These are phyloP conservation scores for Capronia coronata DNA, from an alignment of 2,329 filamentous ascomycete species.

Conservation along the genomic window DNA sequence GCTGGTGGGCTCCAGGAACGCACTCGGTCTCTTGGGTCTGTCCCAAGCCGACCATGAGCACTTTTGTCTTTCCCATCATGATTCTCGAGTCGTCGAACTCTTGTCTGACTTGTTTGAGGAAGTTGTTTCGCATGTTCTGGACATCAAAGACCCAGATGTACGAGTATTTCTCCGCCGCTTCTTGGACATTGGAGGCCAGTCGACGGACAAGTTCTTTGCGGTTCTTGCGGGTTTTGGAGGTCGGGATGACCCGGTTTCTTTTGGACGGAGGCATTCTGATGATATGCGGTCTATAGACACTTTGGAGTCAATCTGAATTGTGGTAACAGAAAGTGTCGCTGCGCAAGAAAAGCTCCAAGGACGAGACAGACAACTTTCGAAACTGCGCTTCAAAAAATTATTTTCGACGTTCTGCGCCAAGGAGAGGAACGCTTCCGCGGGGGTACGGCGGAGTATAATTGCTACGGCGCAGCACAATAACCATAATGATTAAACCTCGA, in stretches of 20 bases:
- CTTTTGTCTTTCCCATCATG: conserved; percentile 99
- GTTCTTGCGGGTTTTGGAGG: conserved; percentile 83
- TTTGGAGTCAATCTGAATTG: no score
- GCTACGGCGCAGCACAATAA: no score
- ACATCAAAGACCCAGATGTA: conserved; percentile 90
- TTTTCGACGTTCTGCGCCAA: no score
- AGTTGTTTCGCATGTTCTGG: conserved; percentile 97
- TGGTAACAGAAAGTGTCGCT: no score
- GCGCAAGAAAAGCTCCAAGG: no score
- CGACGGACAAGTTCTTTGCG: conserved; percentile 81
- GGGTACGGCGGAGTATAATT: no score
- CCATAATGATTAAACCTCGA: no score
- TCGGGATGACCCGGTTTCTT: conserved; percentile 79
- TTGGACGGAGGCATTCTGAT: conserved; percentile 85
- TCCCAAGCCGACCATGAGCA: conserved; percentile 94
- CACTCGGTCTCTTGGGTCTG: conserved; percentile 68
- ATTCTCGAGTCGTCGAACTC: conserved; percentile 48
- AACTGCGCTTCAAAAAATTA: no score
- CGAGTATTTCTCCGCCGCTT: conserved; percentile 75
- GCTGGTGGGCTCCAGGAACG: conserved; percentile 66
- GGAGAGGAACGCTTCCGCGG: no score
- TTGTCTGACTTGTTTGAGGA: conserved; percentile 36
- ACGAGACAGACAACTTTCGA: no score
- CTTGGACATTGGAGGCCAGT: conserved; percentile 82
- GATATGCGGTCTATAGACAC: no score